Conservation (phyloP, 2,329 filamentous ascomycete species). For the Penicillium psychrosexuale region DNA sequence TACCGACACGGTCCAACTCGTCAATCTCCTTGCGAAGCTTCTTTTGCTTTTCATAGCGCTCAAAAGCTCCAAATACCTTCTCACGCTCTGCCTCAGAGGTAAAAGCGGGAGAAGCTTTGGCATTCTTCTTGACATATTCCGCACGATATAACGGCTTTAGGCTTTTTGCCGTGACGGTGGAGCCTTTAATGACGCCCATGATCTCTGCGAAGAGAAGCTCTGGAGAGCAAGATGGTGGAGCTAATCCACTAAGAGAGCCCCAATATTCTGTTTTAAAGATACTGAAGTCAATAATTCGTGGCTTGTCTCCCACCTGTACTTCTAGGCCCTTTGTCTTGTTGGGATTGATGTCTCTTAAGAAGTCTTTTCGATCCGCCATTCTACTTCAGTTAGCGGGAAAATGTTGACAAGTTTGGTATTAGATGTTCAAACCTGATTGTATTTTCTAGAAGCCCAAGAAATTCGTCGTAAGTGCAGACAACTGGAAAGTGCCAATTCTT, state of each 20-base stretch:
- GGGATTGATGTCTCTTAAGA: background rate
- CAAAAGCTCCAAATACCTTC: conserved; percentile 26
- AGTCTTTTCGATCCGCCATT: conserved; percentile 15
- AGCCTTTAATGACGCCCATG: conserved; percentile 33
- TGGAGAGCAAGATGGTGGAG: conserved; percentile 16
- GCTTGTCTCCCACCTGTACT: background rate
- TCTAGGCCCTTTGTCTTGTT: background rate
- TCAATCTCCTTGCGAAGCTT: conserved; percentile 15
- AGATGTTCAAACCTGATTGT: conserved; percentile 9
- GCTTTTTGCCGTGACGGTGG: conserved; percentile 10
- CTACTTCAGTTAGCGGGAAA: conserved; percentile 5
- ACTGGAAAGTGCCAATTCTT: conserved; percentile 27
- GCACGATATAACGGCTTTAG: conserved; percentile 18
- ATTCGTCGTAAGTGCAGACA: conserved; percentile 30
- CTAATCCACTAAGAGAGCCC: conserved; percentile 14
- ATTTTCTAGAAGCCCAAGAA: conserved; percentile 24
- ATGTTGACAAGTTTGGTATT: too few species aligned
- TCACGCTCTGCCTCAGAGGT: conserved; percentile 12
- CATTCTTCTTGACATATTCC: conserved; percentile 22
- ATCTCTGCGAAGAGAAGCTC: conserved; percentile 31
- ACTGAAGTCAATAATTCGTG: conserved; percentile 23
- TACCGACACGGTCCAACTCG: conserved; percentile 22
- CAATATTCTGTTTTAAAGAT: conserved; percentile 31
- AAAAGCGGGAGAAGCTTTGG: conserved; percentile 25
- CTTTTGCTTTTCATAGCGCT: conserved; percentile 25